phyloP scores from a whole-genome alignment of 805 yeast genomes.

The Schwanniomyces occidentalis region DNA sequence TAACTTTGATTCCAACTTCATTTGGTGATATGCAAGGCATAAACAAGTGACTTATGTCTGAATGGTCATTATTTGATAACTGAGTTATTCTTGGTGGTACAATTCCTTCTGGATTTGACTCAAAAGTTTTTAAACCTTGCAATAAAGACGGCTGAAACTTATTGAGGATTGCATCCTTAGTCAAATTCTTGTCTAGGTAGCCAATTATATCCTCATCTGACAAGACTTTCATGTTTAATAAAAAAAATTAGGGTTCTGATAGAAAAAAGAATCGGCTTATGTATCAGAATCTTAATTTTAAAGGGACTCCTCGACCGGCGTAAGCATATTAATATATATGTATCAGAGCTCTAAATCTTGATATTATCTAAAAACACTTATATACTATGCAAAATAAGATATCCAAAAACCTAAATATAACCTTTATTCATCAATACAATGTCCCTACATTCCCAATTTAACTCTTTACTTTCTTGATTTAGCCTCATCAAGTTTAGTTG shows the following conservation, averaged over 20 bases:
- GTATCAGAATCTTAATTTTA: no score
- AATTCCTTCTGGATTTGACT: conserved; percentile 43
- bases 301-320: no score
- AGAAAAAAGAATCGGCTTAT: no score
- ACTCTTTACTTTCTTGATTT: conserved; percentile 3
- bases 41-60: conserved; percentile 51
- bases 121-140: conserved; percentile 41
- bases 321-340: neutral
- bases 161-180: conserved; percentile 19
- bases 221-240: conserved; percentile 25
- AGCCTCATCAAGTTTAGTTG: conserved; percentile 9
- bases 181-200: conserved; percentile 26
- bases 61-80: conserved; percentile 31
- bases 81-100: conserved; percentile 55
- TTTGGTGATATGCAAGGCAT: conserved; percentile 63
- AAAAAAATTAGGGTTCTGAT: no score
- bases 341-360: neutral
- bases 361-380: neutral
- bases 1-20: conserved; percentile 58
- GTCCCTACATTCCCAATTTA: neutral
- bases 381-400: neutral
- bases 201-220: conserved; percentile 31
- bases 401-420: neutral
- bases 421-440: neutral
- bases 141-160: conserved; percentile 38